A percentile compares a stretch with the other conserved stretches of the same genome.
Evolutionary conservation across 768 basidiomycete genomes (phyloP).

Genomic region (Phylloporus arenicola): DNA sequence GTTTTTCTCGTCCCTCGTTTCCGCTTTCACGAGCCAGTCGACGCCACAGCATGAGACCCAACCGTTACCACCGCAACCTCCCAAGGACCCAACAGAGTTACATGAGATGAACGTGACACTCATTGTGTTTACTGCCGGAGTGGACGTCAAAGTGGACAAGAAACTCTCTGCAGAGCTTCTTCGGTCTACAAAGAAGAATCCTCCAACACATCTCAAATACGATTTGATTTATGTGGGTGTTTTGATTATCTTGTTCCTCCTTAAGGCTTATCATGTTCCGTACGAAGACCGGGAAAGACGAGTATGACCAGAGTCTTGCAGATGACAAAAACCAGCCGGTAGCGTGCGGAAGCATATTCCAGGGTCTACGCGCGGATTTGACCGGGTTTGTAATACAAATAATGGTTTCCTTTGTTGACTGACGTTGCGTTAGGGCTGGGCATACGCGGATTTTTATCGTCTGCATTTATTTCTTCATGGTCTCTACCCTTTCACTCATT

Average conservation of each 20-base stretch:
- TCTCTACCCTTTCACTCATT: slow-evolving; percentile 1
- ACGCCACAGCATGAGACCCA: slow-evolving; percentile 9
- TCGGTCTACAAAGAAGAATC: slow-evolving; percentile 92
- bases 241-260: not conserved
- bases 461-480: slow-evolving; percentile 18
- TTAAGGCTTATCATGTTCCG: slow-evolving; percentile 13
- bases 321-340: slow-evolving; percentile 58
- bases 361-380: slow-evolving; percentile 80
- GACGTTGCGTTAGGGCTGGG: slow-evolving; percentile 43
- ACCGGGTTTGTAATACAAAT: slow-evolving; percentile 55
- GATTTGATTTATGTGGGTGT: slow-evolving; percentile 68
- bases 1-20: slow-evolving; percentile 42
- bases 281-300: slow-evolving; percentile 70
- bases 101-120: slow-evolving; percentile 26
- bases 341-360: slow-evolving; percentile 75
- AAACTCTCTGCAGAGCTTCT: slow-evolving; percentile 70
- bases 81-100: slow-evolving; percentile 23
- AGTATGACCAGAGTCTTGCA: slow-evolving; percentile 66
- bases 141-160: slow-evolving; percentile 58
- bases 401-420: slow-evolving; percentile 1
- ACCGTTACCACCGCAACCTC: slow-evolving; percentile 6
- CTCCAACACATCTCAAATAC: slow-evolving; percentile 68
- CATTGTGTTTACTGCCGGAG: slow-evolving; percentile 33
- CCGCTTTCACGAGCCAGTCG: slow-evolving; percentile 19
- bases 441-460: slow-evolving; percentile 83